Percentiles rank a stretch among this genome's conserved stretches.
Evolutionary conservation across 78 protist genomes (phyloP).

Genomic region (Anaeramoeba ignava): DNA sequence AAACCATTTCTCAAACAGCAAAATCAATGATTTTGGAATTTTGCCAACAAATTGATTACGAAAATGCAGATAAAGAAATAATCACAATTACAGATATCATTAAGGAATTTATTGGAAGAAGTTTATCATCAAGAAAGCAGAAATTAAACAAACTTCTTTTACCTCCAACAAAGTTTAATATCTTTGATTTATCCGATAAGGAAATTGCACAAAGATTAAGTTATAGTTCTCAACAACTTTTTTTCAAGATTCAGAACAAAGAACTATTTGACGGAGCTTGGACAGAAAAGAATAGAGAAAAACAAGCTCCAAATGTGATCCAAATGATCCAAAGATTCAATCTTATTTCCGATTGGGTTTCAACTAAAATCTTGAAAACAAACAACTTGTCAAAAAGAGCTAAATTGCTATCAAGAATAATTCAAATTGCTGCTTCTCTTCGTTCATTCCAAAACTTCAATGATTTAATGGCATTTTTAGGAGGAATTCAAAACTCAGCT

Average conservation of each 20-base stretch:
- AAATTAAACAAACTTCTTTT: too few relatives aligned
- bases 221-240: too few relatives aligned
- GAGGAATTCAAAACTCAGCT: conserved; percentile 49
- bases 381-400: conserved; percentile 9
- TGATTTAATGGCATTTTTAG: conserved; percentile 43
- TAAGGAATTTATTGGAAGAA: too few relatives aligned
- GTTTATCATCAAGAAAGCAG: too few relatives aligned
- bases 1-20: too few relatives aligned
- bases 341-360: background rate
- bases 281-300: conserved; percentile 52
- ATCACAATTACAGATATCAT: too few relatives aligned
- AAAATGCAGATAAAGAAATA: too few relatives aligned
- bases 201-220: too few relatives aligned
- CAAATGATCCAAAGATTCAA: conserved; percentile 60
- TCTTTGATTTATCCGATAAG: too few relatives aligned
- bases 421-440: conserved; percentile 28
- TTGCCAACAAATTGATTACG: too few relatives aligned
- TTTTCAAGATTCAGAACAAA: conserved; percentile 31
- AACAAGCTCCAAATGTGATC: conserved; percentile 43
- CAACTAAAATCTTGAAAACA: conserved; percentile 7
- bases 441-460: conserved; percentile 51
- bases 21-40: too few relatives aligned
- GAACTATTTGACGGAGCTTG: conserved; percentile 48
- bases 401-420: conserved; percentile 9
- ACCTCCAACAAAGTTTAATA: too few relatives aligned